These are phyloP conservation scores for Erodium texanum DNA, from an alignment of 441 rosid genomes.

Conservation along the genomic window DNA sequence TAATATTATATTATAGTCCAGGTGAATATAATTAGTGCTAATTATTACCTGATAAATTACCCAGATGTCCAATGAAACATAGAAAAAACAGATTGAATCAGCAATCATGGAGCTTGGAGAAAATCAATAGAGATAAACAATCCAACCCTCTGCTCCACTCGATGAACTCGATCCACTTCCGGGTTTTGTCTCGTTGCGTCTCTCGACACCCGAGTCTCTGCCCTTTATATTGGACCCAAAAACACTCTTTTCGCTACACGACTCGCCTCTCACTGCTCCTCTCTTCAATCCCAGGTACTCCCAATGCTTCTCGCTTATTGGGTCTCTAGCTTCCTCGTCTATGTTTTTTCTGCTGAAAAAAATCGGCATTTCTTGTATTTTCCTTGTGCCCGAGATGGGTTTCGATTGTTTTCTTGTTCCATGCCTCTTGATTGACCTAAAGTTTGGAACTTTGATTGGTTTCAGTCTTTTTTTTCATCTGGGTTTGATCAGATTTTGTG, in stretches of 20 bases:
- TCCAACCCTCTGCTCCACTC: background rate
- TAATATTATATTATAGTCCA: too few relatives aligned
- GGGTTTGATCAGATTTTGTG: background rate
- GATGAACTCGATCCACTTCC: background rate
- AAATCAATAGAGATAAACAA: background rate
- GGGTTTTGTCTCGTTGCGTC: background rate
- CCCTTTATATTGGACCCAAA: conserved; percentile 5
- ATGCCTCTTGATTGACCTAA: background rate
- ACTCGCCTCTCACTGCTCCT: background rate
- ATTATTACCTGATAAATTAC: background rate
- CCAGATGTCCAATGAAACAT: background rate
- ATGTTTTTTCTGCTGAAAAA: too few relatives aligned
- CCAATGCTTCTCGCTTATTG: background rate
- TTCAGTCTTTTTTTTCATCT: background rate
- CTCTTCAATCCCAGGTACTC: conserved; percentile 2
- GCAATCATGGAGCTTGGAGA: background rate
- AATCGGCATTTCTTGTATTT: background rate
- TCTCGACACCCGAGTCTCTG: background rate
- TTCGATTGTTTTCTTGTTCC: background rate
- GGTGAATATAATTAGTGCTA: too few relatives aligned
- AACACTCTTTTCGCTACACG: background rate
- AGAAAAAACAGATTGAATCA: background rate
- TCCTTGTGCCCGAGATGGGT: background rate
- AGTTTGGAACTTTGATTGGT: background rate
- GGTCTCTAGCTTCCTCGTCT: background rate